A percentile compares a stretch with the other conserved stretches of the same genome.
phyloP scores from a whole-genome alignment of 139 green algal species.

The Yamagishiella unicocca region DNA sequence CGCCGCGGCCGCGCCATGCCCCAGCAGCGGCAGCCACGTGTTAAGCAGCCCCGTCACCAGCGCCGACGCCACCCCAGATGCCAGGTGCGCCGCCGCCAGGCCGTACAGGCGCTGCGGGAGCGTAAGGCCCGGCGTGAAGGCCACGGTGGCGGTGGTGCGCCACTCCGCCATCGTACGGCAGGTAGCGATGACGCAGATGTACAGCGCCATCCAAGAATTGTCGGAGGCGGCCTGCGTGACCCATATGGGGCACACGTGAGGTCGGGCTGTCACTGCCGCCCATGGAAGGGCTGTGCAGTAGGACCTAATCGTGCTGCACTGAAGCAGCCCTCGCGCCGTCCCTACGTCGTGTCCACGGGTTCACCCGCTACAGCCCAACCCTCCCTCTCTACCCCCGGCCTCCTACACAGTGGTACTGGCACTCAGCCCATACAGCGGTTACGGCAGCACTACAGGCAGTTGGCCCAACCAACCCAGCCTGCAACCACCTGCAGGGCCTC shows the following conservation, averaged over 20 bases:
- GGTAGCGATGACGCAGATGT: slow-evolving; percentile 32
- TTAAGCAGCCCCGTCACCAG: slow-evolving; percentile 36
- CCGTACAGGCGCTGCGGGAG: neutral
- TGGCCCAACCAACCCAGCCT: neutral
- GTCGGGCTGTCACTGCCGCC: no score
- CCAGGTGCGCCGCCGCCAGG: neutral
- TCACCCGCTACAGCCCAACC: no score
- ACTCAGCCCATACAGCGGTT: no score
- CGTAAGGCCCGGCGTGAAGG: neutral
- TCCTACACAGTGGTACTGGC: no score
- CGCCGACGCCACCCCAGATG: neutral
- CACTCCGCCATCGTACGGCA: slow-evolving; percentile 45
- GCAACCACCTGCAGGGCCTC: slow-evolving; percentile 12
- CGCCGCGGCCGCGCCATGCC: slow-evolving; percentile 1
- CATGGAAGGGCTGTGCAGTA: no score
- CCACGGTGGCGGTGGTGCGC: neutral
- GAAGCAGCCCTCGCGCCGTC: no score
- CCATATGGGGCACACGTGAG: no score
- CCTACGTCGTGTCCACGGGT: no score
- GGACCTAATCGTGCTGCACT: no score
- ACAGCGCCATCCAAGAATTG: slow-evolving; percentile 41
- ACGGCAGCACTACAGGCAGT: no score
- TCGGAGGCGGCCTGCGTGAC: slow-evolving; percentile 12
- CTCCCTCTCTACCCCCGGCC: no score
- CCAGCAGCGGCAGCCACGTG: slow-evolving; percentile 47